phyloP scores from a whole-genome alignment of 495 filamentous ascomycete species.

The Penicillium turbatum region DNA sequence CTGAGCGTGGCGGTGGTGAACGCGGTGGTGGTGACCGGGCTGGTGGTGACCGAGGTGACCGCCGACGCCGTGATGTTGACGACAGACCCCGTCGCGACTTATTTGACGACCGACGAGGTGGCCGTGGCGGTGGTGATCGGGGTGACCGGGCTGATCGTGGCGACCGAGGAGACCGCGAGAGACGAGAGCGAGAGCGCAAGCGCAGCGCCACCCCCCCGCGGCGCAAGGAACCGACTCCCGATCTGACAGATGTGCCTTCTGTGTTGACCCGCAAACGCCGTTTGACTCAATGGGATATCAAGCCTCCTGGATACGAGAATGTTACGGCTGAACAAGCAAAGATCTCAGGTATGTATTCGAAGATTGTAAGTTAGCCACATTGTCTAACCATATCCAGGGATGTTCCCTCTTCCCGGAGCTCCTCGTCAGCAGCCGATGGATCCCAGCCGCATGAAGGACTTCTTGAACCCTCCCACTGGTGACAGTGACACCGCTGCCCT shows the following conservation, averaged over 20 bases:
- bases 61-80: slow-evolving; percentile 28
- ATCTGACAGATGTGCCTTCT: slow-evolving; percentile 78
- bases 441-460: slow-evolving; percentile 86
- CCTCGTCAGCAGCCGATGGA: slow-evolving; percentile 97
- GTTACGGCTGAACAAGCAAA: slow-evolving; percentile 99
- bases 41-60: slow-evolving; percentile 36
- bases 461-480: slow-evolving; percentile 84
- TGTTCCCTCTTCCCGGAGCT: slow-evolving; percentile 97
- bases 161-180: slow-evolving; percentile 35
- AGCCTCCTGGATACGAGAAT: slow-evolving; percentile 96
- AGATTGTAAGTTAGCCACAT: background rate
- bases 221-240: slow-evolving; percentile 94
- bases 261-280: slow-evolving; percentile 80
- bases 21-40: slow-evolving; percentile 26
- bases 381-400: slow-evolving; percentile 47
- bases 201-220: slow-evolving; percentile 75
- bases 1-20: slow-evolving; percentile 21
- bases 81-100: slow-evolving; percentile 28
- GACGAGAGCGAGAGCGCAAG: slow-evolving; percentile 65
- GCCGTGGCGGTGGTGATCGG: slow-evolving; percentile 34
- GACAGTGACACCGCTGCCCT: slow-evolving; percentile 71
- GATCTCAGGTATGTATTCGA: slow-evolving; percentile 63
- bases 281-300: slow-evolving; percentile 98
- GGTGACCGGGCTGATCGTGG: slow-evolving; percentile 26
- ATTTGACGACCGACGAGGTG: slow-evolving; percentile 28